These are phyloP conservation scores for Colletotrichum sp. DNA, from an alignment of 2,329 filamentous ascomycete species.

Conservation along the genomic window DNA sequence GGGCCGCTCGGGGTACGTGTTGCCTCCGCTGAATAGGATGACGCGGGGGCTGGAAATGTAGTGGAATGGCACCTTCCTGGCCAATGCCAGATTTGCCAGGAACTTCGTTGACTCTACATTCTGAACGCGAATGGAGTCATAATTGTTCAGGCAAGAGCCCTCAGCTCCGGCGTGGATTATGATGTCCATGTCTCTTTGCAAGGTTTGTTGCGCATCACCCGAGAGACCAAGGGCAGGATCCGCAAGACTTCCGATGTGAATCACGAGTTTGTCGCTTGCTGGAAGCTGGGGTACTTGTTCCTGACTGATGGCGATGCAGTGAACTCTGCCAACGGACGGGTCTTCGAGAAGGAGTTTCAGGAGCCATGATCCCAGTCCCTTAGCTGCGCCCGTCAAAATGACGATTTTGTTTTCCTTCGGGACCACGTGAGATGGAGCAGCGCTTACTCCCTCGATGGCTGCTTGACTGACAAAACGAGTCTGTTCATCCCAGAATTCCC, in stretches of 20 bases:
- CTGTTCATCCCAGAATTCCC: constrained; percentile 31
- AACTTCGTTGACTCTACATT: constrained; percentile 36
- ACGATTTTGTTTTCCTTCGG: constrained; percentile 23
- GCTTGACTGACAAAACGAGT: constrained; percentile 3
- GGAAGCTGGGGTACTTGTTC: constrained; percentile 3
- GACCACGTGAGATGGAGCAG: not conserved
- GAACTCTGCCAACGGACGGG: constrained; percentile 35
- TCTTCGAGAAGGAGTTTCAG: constrained; percentile 38
- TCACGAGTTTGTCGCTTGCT: constrained; percentile 30
- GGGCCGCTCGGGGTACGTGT: constrained; percentile 19
- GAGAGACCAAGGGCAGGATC: constrained; percentile 41
- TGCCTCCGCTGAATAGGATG: not conserved
- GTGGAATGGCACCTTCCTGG: constrained; percentile 26
- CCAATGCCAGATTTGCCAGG: constrained; percentile 27
- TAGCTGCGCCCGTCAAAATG: constrained; percentile 42
- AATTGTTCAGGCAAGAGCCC: constrained; percentile 34
- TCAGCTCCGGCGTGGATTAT: constrained; percentile 57
- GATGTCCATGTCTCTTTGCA: constrained; percentile 33
- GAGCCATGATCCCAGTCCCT: constrained; percentile 44
- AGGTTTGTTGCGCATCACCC: not conserved
- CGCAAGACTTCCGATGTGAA: constrained; percentile 40
- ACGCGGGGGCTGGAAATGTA: constrained; percentile 42
- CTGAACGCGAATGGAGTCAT: constrained; percentile 25
- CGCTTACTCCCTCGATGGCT: not conserved
- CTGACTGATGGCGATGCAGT: constrained; percentile 46